These are phyloP conservation scores for Lentinula sp. DNA, from an alignment of 768 basidiomycete genomes.

Conservation along the genomic window DNA sequence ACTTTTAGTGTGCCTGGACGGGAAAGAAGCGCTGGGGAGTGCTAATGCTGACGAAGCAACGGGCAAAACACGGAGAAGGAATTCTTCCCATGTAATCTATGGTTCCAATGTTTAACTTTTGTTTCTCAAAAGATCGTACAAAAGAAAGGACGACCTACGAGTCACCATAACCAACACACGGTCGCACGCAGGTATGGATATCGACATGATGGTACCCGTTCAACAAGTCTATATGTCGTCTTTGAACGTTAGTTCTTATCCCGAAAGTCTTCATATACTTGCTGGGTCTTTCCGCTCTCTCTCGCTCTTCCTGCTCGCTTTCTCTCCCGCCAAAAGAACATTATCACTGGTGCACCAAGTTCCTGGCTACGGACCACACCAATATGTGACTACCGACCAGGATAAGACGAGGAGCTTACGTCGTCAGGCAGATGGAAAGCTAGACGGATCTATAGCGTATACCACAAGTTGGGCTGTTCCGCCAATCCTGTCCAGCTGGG, in stretches of 20 bases:
- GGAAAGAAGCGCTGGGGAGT: too few relatives aligned
- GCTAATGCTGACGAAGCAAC: too few relatives aligned
- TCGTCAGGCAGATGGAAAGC: not conserved
- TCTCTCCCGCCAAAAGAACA: constrained; percentile 33
- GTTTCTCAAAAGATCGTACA: too few relatives aligned
- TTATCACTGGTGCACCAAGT: constrained; percentile 35
- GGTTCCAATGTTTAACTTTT: too few relatives aligned
- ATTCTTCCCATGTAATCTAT: too few relatives aligned
- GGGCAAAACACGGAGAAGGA: too few relatives aligned
- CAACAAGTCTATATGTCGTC: not conserved
- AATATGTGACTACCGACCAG: constrained; percentile 37
- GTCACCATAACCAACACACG: too few relatives aligned
- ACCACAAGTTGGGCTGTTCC: constrained; percentile 47
- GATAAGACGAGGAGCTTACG: constrained; percentile 15
- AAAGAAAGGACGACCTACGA: too few relatives aligned
- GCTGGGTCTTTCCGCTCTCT: constrained; percentile 47
- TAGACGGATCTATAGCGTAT: constrained; percentile 23
- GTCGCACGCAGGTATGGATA: not conserved
- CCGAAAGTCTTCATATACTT: constrained; percentile 18
- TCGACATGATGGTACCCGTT: not conserved
- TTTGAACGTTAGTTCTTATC: not conserved
- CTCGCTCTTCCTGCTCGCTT: constrained; percentile 44
- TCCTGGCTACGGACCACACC: constrained; percentile 43
- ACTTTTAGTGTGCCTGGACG: too few relatives aligned
- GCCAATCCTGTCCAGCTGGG: constrained; percentile 41